Conservation (phyloP, 2,329 filamentous ascomycete species). For the Aspergillus costaricaensis region DNA sequence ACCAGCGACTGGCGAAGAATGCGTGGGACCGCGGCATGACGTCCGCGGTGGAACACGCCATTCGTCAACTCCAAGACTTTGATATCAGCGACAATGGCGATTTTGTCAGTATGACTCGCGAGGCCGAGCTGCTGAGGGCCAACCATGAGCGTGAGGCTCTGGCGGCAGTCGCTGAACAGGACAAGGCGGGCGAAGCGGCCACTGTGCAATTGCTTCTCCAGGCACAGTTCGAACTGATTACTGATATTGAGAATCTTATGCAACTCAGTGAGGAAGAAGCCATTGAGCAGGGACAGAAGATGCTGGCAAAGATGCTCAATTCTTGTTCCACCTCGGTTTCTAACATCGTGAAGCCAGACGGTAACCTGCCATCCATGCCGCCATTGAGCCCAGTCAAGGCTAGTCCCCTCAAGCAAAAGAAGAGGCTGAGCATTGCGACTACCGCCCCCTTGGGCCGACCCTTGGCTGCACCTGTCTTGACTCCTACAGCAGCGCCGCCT, state of each 20-base stretch:
- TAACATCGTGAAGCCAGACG: constrained; percentile 89
- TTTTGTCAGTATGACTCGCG: constrained; percentile 70
- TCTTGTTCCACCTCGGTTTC: constrained; percentile 72
- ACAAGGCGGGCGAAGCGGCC: constrained; percentile 75
- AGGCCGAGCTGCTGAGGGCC: constrained; percentile 82
- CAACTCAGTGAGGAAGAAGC: constrained; percentile 82
- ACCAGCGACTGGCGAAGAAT: constrained; percentile 75
- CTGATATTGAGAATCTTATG: constrained; percentile 78
- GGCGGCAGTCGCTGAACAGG: constrained; percentile 75
- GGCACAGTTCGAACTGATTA: constrained; percentile 88
- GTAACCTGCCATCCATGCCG: constrained; percentile 57
- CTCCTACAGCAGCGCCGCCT: constrained; percentile 35
- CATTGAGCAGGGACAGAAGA: constrained; percentile 72
- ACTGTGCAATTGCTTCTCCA: constrained; percentile 81
- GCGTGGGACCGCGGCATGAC: constrained; percentile 89
- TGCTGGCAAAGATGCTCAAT: constrained; percentile 76
- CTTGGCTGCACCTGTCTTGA: constrained; percentile 34
- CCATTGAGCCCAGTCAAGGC: constrained; percentile 70
- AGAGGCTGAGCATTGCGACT: constrained; percentile 49
- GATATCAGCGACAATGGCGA: constrained; percentile 68
- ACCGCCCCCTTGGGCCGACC: constrained; percentile 28
- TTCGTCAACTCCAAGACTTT: constrained; percentile 74
- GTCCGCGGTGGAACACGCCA: constrained; percentile 80
- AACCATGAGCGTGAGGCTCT: constrained; percentile 80
- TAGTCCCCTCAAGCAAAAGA: constrained; percentile 71